phyloP scores from a whole-genome alignment of 2,329 filamentous ascomycete species.

The Fusarium sp. region DNA sequence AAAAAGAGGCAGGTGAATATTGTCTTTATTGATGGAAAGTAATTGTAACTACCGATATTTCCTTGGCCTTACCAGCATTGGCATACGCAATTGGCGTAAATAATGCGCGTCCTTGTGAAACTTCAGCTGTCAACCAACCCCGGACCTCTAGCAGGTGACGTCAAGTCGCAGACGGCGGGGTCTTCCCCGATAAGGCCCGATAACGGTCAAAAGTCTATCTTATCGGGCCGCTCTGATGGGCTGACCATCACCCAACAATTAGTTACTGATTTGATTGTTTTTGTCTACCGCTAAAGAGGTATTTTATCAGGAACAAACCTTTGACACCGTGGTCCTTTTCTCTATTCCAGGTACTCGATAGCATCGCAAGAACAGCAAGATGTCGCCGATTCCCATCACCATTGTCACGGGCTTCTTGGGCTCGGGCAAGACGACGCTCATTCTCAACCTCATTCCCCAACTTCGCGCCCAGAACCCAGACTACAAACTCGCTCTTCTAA shows the following conservation, averaged over 20 bases:
- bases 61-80: constrained; percentile 34
- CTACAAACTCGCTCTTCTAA: constrained; percentile 93
- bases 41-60: constrained; percentile 15
- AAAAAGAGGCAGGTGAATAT: constrained; percentile 9
- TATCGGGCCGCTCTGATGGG: constrained; percentile 43
- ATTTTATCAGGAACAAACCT: constrained; percentile 36
- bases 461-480: constrained; percentile 75
- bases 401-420: constrained; percentile 97
- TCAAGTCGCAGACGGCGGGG: constrained; percentile 40
- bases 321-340: neutral
- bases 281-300: constrained; percentile 35
- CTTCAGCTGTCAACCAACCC: constrained; percentile 8
- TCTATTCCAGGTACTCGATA: neutral
- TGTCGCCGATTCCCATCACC: constrained; percentile 85
- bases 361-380: constrained; percentile 47
- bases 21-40: constrained; percentile 7
- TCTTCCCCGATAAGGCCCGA: constrained; percentile 37
- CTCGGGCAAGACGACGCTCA: constrained; percentile 94
- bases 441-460: constrained; percentile 93
- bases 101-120: constrained; percentile 30
- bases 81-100: constrained; percentile 43
- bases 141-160: constrained; percentile 29
- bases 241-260: constrained; percentile 34
- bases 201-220: constrained; percentile 40
- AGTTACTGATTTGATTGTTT: neutral